Evolutionary conservation across 306 rosid genomes (phyloP), one percentile per base, ranked within the genome.

Genomic region (Acmispon strigosus): DNA sequence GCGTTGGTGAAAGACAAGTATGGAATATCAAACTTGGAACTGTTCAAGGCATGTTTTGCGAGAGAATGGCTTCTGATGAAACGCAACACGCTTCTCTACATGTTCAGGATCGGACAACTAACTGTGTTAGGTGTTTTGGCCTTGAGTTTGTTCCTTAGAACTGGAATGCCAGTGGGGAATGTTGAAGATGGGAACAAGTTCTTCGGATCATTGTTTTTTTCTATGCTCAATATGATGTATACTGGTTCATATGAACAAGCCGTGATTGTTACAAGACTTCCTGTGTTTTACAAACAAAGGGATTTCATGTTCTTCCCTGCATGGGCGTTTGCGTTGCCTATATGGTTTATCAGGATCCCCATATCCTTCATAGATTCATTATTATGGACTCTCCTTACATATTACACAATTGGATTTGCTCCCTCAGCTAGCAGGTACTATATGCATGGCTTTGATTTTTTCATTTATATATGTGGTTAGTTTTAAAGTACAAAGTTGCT

Each of bases 351-450:
- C 4, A 86, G 89, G 65, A 86, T 91, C 51, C 97, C 97, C 2
- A 18, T 88, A 1, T 91, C 96, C 4, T 10, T 86, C 15, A 0
- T 80, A 70, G 97, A 91, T 72, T 85, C 96, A 2, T 78, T 50
- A 19, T 82, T 91, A 48, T 91, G 96, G 97, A 50, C 80, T 64
- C n/a, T 77, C 62, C 78, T 91, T 11, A 88, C 92, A 18, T 88
- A 88, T 55, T 91, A 91, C 75, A 81, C 92, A 39, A 82, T 91
- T 44, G 97, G 97, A 17, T 91, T 88, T 68, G 97, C 97, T 66
- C 97, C 96, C 27, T 32, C 84, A 14, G 76, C 87, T 50, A 57
- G 70, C 70, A 80, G 96, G 96, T 90, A 78, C 32, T 8, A 14
- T 41, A 7, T 10, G 10, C 34, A 7, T 10, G 10, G 32, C 32